Base-by-base conservation (phyloP, 2,329 filamentous ascomycete genomes). In the Xylaria sp. region DNA sequence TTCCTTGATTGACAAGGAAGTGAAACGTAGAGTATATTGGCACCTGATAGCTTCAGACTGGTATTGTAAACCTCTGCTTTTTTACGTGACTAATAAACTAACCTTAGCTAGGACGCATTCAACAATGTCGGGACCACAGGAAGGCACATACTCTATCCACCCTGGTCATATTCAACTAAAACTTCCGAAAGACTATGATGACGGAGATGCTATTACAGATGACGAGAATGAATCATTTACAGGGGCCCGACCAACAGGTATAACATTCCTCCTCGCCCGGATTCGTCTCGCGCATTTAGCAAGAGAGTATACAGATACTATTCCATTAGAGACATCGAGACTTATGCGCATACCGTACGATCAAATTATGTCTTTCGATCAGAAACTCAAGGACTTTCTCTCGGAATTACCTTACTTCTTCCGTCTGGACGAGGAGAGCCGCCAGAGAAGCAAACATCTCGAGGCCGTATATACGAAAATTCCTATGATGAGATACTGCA, bases 141-240 rank as follows among this genome's bases (percentile, higher is more conserved):
- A 70, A 63, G 72, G 72, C 28, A 72, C 68, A 63, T 74, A 74
- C 40, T 69, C 68, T 46, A 73, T 74, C n/a, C 65, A 74, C 44
- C 67, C 66, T 6, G 69, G 69, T 48, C 72, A 73, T 40, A 62
- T 74, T 2, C 57, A 68, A 11, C 64, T 73, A 33, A 66, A 36
- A 9, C 56, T 72, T 13, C 71, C 72, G 1, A 72, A 61, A 28
- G 66, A 72, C 28, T 60, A 57, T 53, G 64, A 74, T 17, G 64
- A 40, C 9, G 48, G n/a, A 31, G 26, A n/a, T 7, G 48, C 17
- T 15, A 17, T 51, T 9, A 4, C 6, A 17, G 26, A 6, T 1
- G 15, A 31, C 2, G 48, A 6, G 6, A n/a, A 31, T 31, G 26
- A 51, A 31, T 17, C 26, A 17, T 6, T 31, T 51, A n/a, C 48